Evolutionary conservation across 2,329 filamentous ascomycete species (phyloP).

Genomic region (Penicillium sp.): DNA sequence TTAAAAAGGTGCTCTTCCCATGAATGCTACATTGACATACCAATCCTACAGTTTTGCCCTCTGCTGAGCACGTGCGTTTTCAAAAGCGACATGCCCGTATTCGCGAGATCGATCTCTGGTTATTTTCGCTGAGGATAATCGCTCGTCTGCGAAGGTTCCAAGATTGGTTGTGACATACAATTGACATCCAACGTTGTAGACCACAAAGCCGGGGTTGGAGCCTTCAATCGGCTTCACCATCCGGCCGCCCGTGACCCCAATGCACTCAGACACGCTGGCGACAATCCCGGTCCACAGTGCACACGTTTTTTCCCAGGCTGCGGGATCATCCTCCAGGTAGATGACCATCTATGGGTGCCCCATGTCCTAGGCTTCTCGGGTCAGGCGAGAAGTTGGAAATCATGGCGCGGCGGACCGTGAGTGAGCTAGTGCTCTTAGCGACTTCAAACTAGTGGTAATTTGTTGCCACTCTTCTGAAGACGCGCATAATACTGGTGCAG

Average conservation of each 20-base stretch:
- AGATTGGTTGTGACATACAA: too few species aligned
- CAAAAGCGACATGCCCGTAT: constrained; percentile 38
- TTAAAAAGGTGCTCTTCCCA: not conserved
- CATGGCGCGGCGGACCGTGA: constrained; percentile 20
- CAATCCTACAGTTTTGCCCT: constrained; percentile 13
- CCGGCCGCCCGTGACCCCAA: constrained; percentile 35
- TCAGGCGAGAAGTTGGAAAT: constrained; percentile 28
- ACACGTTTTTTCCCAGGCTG: constrained; percentile 26
- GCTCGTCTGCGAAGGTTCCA: constrained; percentile 27
- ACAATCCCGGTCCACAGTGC: constrained; percentile 30
- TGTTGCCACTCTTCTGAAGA: constrained; percentile 23
- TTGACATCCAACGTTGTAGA: too few species aligned
- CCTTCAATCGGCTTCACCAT: constrained; percentile 35
- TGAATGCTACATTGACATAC: constrained; percentile 3
- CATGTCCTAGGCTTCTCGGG: constrained; percentile 20
- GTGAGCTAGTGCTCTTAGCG: constrained; percentile 22
- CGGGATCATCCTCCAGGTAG: constrained; percentile 26
- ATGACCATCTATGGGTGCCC: constrained; percentile 32
- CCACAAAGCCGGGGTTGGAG: constrained; percentile 29
- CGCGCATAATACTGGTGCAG: constrained; percentile 25
- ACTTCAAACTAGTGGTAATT: constrained; percentile 7
- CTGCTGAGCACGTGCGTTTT: constrained; percentile 7
- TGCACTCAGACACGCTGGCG: constrained; percentile 30
- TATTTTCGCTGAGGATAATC: constrained; percentile 30
- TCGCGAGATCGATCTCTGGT: constrained; percentile 32